Conservation (phyloP, 2,329 filamentous ascomycete species). For the Penicillium olsonii region DNA sequence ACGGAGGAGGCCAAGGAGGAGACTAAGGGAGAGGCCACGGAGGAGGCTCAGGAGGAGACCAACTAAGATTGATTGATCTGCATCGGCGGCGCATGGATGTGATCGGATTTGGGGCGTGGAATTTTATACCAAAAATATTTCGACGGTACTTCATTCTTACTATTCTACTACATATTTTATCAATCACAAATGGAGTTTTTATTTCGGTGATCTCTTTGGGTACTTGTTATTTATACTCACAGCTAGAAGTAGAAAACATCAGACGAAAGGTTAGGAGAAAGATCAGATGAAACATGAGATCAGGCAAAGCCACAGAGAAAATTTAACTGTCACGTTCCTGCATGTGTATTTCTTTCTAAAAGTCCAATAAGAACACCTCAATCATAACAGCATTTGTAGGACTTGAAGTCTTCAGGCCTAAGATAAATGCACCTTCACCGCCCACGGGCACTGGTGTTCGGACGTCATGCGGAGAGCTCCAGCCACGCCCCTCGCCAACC, state of each 20-base stretch:
- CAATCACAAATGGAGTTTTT: neutral
- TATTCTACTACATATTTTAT: conserved; percentile 2
- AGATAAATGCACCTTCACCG: neutral
- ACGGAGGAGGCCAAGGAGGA: conserved; percentile 7
- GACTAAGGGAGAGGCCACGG: conserved; percentile 17
- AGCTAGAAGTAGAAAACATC: too few species aligned
- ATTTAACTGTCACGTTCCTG: too few species aligned
- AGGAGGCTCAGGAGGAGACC: neutral
- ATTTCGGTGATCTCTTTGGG: neutral
- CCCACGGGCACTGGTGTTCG: neutral
- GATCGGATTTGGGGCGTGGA: conserved; percentile 12
- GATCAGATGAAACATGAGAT: too few species aligned
- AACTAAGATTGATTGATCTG: conserved; percentile 5
- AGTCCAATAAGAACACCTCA: neutral
- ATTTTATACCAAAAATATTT: conserved; percentile 18
- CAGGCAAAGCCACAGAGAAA: too few species aligned
- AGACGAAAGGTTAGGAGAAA: too few species aligned
- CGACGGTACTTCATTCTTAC: neutral
- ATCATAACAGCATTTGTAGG: too few species aligned
- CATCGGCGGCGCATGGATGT: conserved; percentile 17
- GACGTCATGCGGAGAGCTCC: conserved; percentile 15
- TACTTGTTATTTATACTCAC: too few species aligned
- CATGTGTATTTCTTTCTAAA: too few species aligned
- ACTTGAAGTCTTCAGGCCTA: too few species aligned
- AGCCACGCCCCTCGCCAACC: conserved; percentile 8